These are phyloP conservation scores for Phytophthora parvispora DNA, from an alignment of 352 stramenopile genomes.

Conservation along the genomic window DNA sequence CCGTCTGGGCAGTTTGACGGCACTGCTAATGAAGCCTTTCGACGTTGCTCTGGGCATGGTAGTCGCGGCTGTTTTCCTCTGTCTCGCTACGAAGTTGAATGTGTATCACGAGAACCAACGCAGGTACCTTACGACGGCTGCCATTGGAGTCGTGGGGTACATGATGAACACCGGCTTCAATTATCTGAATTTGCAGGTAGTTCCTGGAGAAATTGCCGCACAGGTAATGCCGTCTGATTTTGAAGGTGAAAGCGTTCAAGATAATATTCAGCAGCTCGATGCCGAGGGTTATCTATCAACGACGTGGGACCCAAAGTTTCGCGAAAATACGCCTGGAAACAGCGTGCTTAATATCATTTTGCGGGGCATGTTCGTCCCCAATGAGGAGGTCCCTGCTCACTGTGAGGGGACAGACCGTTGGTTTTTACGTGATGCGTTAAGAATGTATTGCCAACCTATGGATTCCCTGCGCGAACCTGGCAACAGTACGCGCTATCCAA, in stretches of 20 bases:
- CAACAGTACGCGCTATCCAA: constrained; percentile 10
- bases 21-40: constrained; percentile 15
- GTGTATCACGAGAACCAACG: constrained; percentile 8
- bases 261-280: background rate
- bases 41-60: constrained; percentile 18
- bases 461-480: constrained; percentile 10
- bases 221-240: constrained; percentile 5
- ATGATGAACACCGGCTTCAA: constrained; percentile 26
- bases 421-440: background rate
- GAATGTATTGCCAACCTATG: constrained; percentile 5
- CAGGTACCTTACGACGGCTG: constrained; percentile 1
- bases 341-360: constrained; percentile 11
- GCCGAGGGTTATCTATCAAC: constrained; percentile 1
- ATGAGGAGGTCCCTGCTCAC: background rate
- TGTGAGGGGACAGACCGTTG: constrained; percentile 1
- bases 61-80: constrained; percentile 5
- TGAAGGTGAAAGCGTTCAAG: constrained; percentile 1
- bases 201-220: background rate
- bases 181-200: constrained; percentile 17
- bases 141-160: constrained; percentile 11
- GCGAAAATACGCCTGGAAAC: constrained; percentile 3
- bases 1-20: constrained; percentile 5
- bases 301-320: constrained; percentile 3
- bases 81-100: background rate
- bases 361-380: constrained; percentile 1